Evolutionary conservation across 2,329 filamentous ascomycete genomes (phyloP).

Genomic region (Tolypocladium sp.): DNA sequence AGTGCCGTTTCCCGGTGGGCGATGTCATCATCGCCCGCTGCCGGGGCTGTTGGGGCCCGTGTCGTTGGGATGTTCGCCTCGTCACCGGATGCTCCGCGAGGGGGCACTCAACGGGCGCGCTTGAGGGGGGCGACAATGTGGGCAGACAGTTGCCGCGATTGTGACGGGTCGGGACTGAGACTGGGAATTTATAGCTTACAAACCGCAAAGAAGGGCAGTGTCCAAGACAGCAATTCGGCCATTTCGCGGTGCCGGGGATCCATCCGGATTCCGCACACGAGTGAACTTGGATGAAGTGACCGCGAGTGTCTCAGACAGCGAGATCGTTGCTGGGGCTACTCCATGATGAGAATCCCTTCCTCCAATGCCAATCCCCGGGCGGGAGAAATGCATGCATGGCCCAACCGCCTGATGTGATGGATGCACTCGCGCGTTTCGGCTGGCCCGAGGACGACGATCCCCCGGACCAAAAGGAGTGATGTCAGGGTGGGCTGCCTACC

Average conservation of each 20-base stretch:
- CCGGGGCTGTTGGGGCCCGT: neutral
- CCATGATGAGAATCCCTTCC: neutral
- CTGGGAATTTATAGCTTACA: neutral
- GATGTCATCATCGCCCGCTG: neutral
- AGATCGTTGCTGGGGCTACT: neutral
- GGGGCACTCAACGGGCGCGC: too few species aligned
- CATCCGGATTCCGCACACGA: neutral
- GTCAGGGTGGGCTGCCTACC: neutral
- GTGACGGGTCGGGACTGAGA: neutral
- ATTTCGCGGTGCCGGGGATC: neutral
- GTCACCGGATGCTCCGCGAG: neutral
- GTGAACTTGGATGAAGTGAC: too few species aligned
- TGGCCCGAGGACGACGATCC: neutral
- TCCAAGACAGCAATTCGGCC: neutral
- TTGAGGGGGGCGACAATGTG: too few species aligned
- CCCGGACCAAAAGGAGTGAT: neutral
- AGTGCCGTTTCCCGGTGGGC: neutral
- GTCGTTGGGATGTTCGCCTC: neutral
- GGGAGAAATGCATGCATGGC: neutral
- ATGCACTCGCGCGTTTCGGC: neutral
- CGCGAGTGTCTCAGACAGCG: neutral
- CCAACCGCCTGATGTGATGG: neutral
- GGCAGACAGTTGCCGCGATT: neutral
- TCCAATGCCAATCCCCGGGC: neutral
- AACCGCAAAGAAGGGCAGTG: neutral